Evolutionary conservation across 805 yeast genomes (phyloP), one percentile per base, ranked within the genome.

Genomic region (Yueomyces sinensis): DNA sequence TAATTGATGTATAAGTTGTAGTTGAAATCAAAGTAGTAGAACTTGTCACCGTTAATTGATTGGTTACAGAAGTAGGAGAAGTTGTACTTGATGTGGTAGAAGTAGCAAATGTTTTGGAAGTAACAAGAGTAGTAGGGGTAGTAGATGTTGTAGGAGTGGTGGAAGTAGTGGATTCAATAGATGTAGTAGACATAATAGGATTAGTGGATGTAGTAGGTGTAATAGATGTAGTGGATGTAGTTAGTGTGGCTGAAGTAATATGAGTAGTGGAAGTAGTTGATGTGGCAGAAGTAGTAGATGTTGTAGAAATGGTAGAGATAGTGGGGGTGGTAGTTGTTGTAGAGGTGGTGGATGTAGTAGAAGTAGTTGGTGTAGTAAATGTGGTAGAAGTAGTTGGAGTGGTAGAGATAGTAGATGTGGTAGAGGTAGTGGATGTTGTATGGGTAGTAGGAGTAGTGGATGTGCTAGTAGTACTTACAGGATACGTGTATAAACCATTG

Each of bases 401-500:
- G 16, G 56, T 43, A 11, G 29, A 17, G 36, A 42, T n/a, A 15
- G 32, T 15, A 16, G 34, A 13, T 27, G 36, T 18, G 15, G 52
- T 40, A 35, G 58, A 31, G 24, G 43, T 34, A 22, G 46, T 56
- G 27, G 42, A 32, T 22, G 32, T 14, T 32, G 62, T 49, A 28
- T 57, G 45, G 13, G 32, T n/a, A 20, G 30, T 22, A 17, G 30
- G 3, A 15, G 36, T 11, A 13, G 32, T 2, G 14, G 33, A 15
- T 14, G 39, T 15, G 9, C 33, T 2, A n/a, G 31, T 4, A 30
- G 36, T 3, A 27, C 33, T 11, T 9, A 30, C 31, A 11, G 23
- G 30, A 27, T 17, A 29, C n/a, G 32, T 30, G 5, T 7, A 18
- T 3, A 36, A 29, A 36, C 35, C 38, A 15, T 32, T 32, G 16